Conservation (phyloP, 23 red algal genomes). For the Chondrus crispus region DNA sequence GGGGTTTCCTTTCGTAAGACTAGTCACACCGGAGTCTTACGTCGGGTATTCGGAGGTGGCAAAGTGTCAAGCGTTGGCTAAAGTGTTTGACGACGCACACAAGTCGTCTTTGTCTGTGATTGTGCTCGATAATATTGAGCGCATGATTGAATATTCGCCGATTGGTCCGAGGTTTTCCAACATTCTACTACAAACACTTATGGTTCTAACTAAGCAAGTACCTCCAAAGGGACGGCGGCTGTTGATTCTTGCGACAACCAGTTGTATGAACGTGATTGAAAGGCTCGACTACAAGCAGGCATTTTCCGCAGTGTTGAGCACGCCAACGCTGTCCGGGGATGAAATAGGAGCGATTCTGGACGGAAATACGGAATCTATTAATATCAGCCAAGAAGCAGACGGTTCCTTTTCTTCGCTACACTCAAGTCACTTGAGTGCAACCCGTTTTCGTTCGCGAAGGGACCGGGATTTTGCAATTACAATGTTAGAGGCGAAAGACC, state of each 20-base stretch:
- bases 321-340: conserved; percentile 44
- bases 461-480: conserved; percentile 58
- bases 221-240: conserved; percentile 84
- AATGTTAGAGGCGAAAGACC: conserved; percentile 47
- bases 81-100: conserved; percentile 94
- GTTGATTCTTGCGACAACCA: conserved; percentile 86
- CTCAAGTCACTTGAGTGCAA: conserved; percentile 4
- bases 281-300: conserved; percentile 67
- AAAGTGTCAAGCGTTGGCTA: conserved; percentile 90
- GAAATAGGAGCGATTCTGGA: conserved; percentile 74
- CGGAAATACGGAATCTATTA: conserved; percentile 51
- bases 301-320: conserved; percentile 80
- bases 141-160: conserved; percentile 94
- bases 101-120: conserved; percentile 86
- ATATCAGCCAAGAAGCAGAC: conserved; percentile 21
- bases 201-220: conserved; percentile 87
- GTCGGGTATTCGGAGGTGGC: conserved; percentile 89
- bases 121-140: conserved; percentile 96
- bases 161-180: conserved; percentile 95
- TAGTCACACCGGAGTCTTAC: conserved; percentile 83
- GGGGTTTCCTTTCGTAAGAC: conserved; percentile 93
- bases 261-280: conserved; percentile 70
- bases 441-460: conserved; percentile 39
- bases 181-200: conserved; percentile 84
- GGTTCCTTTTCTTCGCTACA: conserved; percentile 42